Evolutionary conservation across 2,329 filamentous ascomycete genomes (phyloP).

Genomic region (Chaetothyriales sp.): DNA sequence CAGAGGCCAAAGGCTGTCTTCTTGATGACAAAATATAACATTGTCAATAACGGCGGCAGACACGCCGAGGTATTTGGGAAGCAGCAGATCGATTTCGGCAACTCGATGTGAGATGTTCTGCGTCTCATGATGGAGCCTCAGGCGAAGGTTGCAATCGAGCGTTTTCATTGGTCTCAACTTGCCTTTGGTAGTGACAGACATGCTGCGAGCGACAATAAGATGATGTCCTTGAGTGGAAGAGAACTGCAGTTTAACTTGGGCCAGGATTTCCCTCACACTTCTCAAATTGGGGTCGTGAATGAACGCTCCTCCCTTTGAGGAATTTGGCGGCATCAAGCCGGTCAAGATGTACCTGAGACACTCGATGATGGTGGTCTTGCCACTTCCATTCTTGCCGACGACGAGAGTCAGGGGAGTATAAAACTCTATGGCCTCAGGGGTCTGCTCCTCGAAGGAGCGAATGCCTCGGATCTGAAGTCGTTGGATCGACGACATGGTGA

Average conservation of each 20-base stretch:
- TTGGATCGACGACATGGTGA: conserved; percentile 52
- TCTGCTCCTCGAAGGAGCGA: conserved; percentile 69
- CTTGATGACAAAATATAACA: conserved; percentile 97
- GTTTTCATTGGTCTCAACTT: conserved; percentile 61
- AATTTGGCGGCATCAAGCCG: conserved; percentile 83
- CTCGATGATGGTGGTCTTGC: conserved; percentile 98
- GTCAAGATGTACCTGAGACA: conserved; percentile 97
- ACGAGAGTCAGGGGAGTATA: conserved; percentile 86
- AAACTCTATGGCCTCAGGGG: conserved; percentile 69
- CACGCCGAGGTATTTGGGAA: conserved; percentile 77
- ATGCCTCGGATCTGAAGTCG: conserved; percentile 74
- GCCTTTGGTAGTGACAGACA: conserved; percentile 81
- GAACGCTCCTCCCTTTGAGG: conserved; percentile 67
- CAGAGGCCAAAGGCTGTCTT: conserved; percentile 94
- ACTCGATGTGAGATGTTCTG: conserved; percentile 64
- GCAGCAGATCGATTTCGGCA: conserved; percentile 64
- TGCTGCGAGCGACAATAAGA: conserved; percentile 67
- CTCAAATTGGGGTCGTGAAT: conserved; percentile 87
- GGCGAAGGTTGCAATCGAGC: conserved; percentile 62
- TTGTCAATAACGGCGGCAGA: conserved; percentile 79
- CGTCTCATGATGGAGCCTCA: conserved; percentile 61
- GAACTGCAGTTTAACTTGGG: conserved; percentile 83
- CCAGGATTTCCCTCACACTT: conserved; percentile 75
- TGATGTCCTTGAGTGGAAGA: conserved; percentile 59
- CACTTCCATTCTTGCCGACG: conserved; percentile 91